Conservation (phyloP, 176 grass and related monocot species). For the Oryza rufipogon region DNA sequence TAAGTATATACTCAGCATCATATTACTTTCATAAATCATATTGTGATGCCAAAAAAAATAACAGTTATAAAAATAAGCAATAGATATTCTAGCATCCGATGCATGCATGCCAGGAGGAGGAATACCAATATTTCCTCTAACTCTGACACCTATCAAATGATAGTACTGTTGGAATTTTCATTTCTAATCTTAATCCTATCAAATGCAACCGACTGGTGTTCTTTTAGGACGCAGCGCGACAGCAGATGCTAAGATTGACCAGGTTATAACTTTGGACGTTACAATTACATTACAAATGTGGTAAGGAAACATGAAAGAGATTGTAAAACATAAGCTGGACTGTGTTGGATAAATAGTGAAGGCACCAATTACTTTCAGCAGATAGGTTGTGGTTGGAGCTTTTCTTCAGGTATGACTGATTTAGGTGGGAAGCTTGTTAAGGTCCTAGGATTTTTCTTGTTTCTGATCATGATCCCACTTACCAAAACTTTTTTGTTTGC, state of each 20-base stretch:
- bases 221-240: neutral
- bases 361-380: neutral
- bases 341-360: neutral
- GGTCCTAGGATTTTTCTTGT: neutral
- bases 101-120: neutral
- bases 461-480: neutral
- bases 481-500: neutral
- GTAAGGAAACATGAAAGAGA: neutral
- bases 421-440: neutral
- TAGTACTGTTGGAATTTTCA: neutral
- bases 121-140: neutral
- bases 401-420: neutral
- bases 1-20: neutral
- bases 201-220: neutral
- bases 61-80: neutral
- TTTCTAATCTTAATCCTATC: neutral
- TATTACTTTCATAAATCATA: conserved; percentile 13
- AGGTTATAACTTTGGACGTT: neutral
- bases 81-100: neutral
- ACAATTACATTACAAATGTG: neutral
- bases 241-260: neutral
- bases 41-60: conserved; percentile 2
- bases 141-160: conserved; percentile 11
- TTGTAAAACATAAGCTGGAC: neutral
- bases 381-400: neutral